Percentiles rank a stretch among this genome's conserved stretches.
phyloP scores from a whole-genome alignment of 2,329 filamentous ascomycete genomes.

The Nemania bipapillata region DNA sequence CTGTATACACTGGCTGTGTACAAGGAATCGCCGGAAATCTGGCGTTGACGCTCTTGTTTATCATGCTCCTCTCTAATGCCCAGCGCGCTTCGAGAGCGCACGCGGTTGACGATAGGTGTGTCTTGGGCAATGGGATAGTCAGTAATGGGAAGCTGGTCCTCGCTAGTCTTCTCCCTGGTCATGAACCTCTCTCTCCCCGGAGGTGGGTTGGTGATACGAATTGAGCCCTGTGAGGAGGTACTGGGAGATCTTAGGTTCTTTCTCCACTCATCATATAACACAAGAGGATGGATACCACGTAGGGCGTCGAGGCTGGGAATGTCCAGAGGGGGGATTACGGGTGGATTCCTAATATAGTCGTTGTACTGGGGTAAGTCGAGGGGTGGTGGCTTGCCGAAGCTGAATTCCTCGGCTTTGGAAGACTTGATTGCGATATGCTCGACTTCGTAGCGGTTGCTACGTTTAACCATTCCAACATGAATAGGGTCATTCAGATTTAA shows the following conservation, averaged over 20 bases:
- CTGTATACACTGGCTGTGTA: conserved; percentile 11
- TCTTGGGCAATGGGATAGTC: neutral
- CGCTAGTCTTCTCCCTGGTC: neutral
- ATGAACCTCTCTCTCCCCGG: neutral
- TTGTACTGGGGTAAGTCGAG: conserved; percentile 21
- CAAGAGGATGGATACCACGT: conserved; percentile 10
- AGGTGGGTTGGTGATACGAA: conserved; percentile 11
- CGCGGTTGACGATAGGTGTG: conserved; percentile 9
- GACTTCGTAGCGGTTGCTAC: conserved; percentile 21
- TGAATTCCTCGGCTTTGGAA: conserved; percentile 27
- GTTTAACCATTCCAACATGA: conserved; percentile 22
- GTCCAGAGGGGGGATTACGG: conserved; percentile 17
- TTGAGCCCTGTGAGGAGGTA: conserved; percentile 23
- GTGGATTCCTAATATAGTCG: neutral
- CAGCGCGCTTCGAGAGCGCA: conserved; percentile 35
- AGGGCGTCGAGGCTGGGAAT: conserved; percentile 11
- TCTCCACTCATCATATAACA: conserved; percentile 28
- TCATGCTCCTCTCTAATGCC: conserved; percentile 28
- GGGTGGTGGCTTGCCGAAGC: neutral
- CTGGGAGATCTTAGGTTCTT: neutral
- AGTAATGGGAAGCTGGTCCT: neutral
- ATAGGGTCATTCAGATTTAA: conserved; percentile 28
- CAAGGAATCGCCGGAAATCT: conserved; percentile 12
- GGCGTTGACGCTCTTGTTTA: conserved; percentile 13
- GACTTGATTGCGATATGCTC: conserved; percentile 33